These are phyloP conservation scores for Metarhizium anisopliae DNA, from an alignment of 2,329 filamentous ascomycete species.

Conservation along the genomic window DNA sequence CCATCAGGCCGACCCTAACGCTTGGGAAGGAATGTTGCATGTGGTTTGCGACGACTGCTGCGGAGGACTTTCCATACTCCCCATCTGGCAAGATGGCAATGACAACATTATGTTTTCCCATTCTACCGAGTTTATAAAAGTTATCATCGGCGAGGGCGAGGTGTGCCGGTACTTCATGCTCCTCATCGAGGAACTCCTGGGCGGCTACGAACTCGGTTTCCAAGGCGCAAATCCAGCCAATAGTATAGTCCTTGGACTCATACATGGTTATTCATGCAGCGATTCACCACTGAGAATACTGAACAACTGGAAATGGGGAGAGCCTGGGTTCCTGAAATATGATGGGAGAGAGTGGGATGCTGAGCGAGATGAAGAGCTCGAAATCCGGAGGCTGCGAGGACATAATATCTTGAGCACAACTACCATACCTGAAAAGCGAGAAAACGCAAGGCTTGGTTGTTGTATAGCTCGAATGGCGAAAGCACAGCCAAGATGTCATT, in stretches of 20 bases:
- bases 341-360: no score
- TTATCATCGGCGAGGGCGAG: slow-evolving; percentile 8
- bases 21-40: slow-evolving; percentile 20
- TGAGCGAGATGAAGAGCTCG: no score
- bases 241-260: slow-evolving; percentile 19
- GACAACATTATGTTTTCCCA: slow-evolving; percentile 10
- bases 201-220: slow-evolving; percentile 28
- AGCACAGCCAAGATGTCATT: no score
- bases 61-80: slow-evolving; percentile 6
- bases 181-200: slow-evolving; percentile 26
- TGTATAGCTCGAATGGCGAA: no score
- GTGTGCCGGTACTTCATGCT: slow-evolving; percentile 12
- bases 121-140: slow-evolving; percentile 8
- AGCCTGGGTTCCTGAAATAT: no score
- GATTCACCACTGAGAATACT: no score
- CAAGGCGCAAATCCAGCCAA: slow-evolving; percentile 36
- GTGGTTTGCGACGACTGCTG: slow-evolving; percentile 14
- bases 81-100: slow-evolving; percentile 7
- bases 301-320: no score
- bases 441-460: no score
- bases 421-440: no score
- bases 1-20: slow-evolving; percentile 14
- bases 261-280: neutral
- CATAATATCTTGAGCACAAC: no score
- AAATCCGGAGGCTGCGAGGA: no score